Conservation (phyloP, 2,329 filamentous ascomycete species). For the Colletotrichum plurivorum region DNA sequence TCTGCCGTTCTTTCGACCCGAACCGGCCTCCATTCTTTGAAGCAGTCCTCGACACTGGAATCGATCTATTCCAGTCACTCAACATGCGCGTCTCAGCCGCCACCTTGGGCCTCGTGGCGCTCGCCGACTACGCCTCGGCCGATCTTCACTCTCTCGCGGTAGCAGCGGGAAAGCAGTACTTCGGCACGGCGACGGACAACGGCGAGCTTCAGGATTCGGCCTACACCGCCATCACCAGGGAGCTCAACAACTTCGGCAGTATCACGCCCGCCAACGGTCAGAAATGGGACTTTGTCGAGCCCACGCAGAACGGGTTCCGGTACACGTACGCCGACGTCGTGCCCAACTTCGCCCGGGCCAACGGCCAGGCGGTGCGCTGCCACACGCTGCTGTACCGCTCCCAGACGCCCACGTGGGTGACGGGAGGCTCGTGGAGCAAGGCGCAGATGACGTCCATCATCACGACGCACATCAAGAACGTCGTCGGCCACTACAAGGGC, state of each 20-base stretch:
- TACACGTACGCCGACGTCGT: constrained; percentile 70
- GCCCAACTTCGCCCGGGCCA: constrained; percentile 45
- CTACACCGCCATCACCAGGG: constrained; percentile 66
- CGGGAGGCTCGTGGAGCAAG: constrained; percentile 53
- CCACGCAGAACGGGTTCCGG: constrained; percentile 67
- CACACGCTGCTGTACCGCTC: constrained; percentile 58
- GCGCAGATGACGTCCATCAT: constrained; percentile 46
- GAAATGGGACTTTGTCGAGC: constrained; percentile 75
- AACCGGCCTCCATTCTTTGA: neutral
- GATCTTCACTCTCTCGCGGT: constrained; percentile 49
- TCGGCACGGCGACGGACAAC: constrained; percentile 76
- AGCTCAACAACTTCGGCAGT: constrained; percentile 73
- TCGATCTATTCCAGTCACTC: neutral
- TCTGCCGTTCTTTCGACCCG: neutral
- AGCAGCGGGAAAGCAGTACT: constrained; percentile 61
- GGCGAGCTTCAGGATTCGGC: constrained; percentile 64
- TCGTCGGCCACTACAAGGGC: constrained; percentile 58
- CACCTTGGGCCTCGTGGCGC: constrained; percentile 1
- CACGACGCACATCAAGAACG: constrained; percentile 56
- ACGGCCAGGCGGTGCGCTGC: constrained; percentile 59
- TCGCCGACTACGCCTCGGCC: constrained; percentile 40
- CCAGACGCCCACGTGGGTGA: constrained; percentile 63
- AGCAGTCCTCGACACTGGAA: neutral
- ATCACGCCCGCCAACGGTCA: constrained; percentile 75
- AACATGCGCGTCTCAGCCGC: constrained; percentile 19